Conservation (phyloP, 2,329 filamentous ascomycete species). For the Nannizziopsis arthrosporioides region DNA sequence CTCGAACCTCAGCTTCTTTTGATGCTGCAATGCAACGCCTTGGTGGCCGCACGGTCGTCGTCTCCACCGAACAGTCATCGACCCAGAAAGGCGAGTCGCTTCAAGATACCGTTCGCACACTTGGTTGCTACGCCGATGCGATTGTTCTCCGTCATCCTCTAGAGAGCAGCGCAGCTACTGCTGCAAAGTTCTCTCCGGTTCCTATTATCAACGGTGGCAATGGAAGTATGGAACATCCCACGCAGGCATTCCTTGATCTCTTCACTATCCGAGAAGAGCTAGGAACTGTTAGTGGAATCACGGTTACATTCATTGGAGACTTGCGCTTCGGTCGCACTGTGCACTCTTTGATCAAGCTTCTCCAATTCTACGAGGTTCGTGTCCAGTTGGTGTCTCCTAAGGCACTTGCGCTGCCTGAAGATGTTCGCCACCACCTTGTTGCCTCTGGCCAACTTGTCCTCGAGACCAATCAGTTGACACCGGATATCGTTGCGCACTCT, state of each 20-base stretch:
- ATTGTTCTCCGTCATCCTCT: conserved; percentile 91
- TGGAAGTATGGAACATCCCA: conserved; percentile 89
- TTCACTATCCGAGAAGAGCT: conserved; percentile 98
- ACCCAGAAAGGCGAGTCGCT: conserved; percentile 90
- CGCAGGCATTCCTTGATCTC: conserved; percentile 91
- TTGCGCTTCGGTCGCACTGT: conserved; percentile 87
- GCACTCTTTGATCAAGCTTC: conserved; percentile 85
- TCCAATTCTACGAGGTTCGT: conserved; percentile 88
- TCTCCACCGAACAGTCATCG: conserved; percentile 73
- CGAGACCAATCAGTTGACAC: conserved; percentile 68
- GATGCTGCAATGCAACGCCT: conserved; percentile 98
- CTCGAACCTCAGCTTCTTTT: conserved; percentile 87
- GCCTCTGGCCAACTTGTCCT: conserved; percentile 62
- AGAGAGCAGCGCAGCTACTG: conserved; percentile 65
- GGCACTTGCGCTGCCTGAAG: conserved; percentile 61
- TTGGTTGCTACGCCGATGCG: conserved; percentile 88
- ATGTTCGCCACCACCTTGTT: conserved; percentile 61
- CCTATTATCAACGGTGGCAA: conserved; percentile 97
- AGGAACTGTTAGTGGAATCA: conserved; percentile 86
- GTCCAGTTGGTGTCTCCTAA: conserved; percentile 84
- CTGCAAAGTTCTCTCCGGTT: conserved; percentile 75
- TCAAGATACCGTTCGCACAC: conserved; percentile 83
- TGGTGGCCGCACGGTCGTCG: conserved; percentile 71
- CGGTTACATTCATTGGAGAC: conserved; percentile 91
- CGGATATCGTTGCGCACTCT: conserved; percentile 71